Evolutionary conservation across 2,329 filamentous ascomycete genomes (phyloP).

Genomic region (Cytospora chrysosperma): DNA sequence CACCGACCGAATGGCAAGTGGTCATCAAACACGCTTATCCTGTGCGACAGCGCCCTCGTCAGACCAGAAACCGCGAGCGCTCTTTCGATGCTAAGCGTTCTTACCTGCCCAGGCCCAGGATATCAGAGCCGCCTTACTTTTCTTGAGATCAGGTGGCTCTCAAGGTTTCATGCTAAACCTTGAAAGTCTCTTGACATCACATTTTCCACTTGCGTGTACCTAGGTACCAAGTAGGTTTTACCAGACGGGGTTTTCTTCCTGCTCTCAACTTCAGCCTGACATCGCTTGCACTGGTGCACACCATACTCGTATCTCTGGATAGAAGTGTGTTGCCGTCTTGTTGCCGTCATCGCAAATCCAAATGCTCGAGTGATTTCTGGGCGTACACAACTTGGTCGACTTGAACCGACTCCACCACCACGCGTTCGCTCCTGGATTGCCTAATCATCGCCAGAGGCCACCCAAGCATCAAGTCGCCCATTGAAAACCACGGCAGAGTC

Average conservation of each 20-base stretch:
- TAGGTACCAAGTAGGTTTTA: no score
- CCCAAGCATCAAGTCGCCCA: not conserved
- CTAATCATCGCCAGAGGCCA: not conserved
- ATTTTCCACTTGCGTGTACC: not conserved
- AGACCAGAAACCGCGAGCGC: not conserved
- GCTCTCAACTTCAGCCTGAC: not conserved
- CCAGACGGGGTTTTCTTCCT: not conserved
- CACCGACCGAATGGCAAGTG: constrained; percentile 27
- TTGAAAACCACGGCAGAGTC: constrained; percentile 35
- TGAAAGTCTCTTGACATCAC: not conserved
- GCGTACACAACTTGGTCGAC: not conserved
- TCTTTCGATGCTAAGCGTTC: not conserved
- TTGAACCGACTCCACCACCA: not conserved
- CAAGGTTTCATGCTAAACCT: not conserved
- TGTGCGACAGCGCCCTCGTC: not conserved
- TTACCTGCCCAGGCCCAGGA: not conserved
- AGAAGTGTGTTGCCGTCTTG: not conserved
- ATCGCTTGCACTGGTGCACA: not conserved
- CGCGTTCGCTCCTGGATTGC: not conserved
- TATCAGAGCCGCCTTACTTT: not conserved
- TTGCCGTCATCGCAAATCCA: not conserved
- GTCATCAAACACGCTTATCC: constrained; percentile 22
- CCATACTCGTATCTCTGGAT: not conserved
- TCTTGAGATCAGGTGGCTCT: not conserved
- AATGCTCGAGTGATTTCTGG: not conserved